Percentiles rank a stretch among this genome's conserved stretches.
phyloP scores from a whole-genome alignment of 148 eudicot species.

The Cornus kousa region DNA sequence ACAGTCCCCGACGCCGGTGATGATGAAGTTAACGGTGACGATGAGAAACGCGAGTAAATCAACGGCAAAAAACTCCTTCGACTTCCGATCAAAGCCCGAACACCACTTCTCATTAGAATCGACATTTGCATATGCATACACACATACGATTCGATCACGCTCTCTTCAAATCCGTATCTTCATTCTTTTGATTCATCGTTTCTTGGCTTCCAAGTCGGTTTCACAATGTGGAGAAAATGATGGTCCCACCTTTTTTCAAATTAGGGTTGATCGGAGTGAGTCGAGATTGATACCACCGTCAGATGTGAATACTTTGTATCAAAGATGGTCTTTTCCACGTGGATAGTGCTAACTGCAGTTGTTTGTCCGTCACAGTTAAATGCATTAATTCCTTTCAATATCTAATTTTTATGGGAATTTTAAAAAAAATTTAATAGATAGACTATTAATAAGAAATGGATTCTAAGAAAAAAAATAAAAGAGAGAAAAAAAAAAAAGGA shows the following conservation, averaged over 20 bases:
- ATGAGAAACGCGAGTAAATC: slow-evolving; percentile 1
- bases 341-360: too few species aligned
- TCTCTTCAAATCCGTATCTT: not conserved
- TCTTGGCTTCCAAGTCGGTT: slow-evolving; percentile 21
- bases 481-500: too few species aligned
- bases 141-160: too few species aligned
- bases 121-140: not conserved
- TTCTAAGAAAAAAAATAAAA: too few species aligned
- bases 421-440: too few species aligned
- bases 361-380: too few species aligned
- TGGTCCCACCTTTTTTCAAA: not conserved
- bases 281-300: not conserved
- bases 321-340: too few species aligned
- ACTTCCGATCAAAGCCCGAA: not conserved
- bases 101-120: not conserved
- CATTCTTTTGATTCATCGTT: slow-evolving; percentile 1
- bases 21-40: slow-evolving; percentile 3
- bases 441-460: too few species aligned
- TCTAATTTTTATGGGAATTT: too few species aligned
- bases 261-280: not conserved
- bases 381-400: too few species aligned
- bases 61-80: slow-evolving; percentile 4
- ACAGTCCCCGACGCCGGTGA: slow-evolving; percentile 1
- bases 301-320: not conserved
- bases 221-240: not conserved